Conservation (phyloP, 805 yeast species). For the Blastobotrys robertii region DNA sequence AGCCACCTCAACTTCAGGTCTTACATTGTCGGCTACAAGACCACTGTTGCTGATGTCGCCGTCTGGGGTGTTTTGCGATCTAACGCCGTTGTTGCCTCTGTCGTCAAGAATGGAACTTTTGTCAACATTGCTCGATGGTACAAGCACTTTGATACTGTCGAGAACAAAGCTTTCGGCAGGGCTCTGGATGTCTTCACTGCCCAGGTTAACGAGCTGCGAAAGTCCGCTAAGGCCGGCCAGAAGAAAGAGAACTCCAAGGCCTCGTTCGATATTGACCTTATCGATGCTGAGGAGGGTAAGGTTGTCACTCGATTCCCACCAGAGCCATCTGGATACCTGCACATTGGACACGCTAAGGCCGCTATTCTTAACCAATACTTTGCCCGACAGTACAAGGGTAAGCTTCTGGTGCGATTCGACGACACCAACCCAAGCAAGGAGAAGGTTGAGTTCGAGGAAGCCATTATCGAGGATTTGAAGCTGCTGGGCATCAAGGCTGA, state of each 20-base stretch:
- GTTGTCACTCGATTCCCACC: constrained; percentile 99
- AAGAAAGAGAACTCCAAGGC: constrained; percentile 90
- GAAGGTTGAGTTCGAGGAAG: constrained; percentile 86
- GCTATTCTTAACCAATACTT: constrained; percentile 94
- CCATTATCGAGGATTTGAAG: constrained; percentile 86
- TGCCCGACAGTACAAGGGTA: constrained; percentile 93
- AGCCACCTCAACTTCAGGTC: constrained; percentile 78
- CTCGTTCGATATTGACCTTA: constrained; percentile 85
- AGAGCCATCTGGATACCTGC: constrained; percentile 98
- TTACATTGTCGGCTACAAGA: constrained; percentile 56
- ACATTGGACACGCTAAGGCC: constrained; percentile 98
- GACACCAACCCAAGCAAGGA: constrained; percentile 98
- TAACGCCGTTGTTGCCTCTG: constrained; percentile 86
- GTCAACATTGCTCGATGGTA: constrained; percentile 92
- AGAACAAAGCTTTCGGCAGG: constrained; percentile 49
- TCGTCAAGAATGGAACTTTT: constrained; percentile 74
- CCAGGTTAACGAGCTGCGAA: constrained; percentile 64
- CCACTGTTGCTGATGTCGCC: constrained; percentile 72
- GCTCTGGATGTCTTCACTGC: constrained; percentile 58
- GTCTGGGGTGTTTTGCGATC: constrained; percentile 92
- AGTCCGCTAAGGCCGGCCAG: constrained; percentile 52
- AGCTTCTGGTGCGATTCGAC: constrained; percentile 91
- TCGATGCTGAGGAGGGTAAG: constrained; percentile 84
- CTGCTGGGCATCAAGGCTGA: constrained; percentile 92
- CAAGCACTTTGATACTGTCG: constrained; percentile 57